Evolutionary conservation across 148 eudicot species (phyloP), one percentile per base, ranked within the genome.

Genomic region (Rheum nobile): DNA sequence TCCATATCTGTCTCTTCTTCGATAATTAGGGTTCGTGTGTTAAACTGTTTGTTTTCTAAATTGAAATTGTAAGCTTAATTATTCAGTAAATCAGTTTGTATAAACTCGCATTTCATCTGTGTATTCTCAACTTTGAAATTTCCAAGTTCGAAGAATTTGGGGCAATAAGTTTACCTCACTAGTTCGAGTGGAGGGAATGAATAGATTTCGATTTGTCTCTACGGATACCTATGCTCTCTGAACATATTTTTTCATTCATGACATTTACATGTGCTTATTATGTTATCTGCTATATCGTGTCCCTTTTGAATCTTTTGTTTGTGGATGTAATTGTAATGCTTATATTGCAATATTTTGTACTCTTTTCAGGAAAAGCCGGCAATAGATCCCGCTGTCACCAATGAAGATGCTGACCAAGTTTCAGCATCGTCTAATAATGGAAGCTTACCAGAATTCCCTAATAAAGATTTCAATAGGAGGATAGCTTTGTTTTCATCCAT

Each of bases 311-410:
- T 77, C 83, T 10, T 77, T 83, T 78, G 80, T 63, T 63, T 83
- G 96, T 74, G 35, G 97, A 91, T 8, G 79, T 88, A 10, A 96
- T 90, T 95, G 43, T 90, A 86, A 80, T 72, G 83, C 43, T 88
- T 90, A 7, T n/a, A 72, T 4, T 87, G 92, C 46, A 91, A 71
- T 96, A 90, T 79, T 78, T 86, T 95, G 21, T 84, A 86, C 76
- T 90, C 96, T 21, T 77, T 90, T 69, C 83, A 84, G 77, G 99
- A 95, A 71, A 77, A 90, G 29, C 92, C 93, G n/a, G 85, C 84
- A 85, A 92, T 91, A 67, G 88, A 91, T 94, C 97, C 92, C 69
- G 78, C 35, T 81, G 69, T 74, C 31, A 81, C 41, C 22, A 74
- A 75, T 57, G 88, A 80, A 31, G 80, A 78, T 4, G 38, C 78